Conservation (phyloP, 1,284 basidiomycete species). For the Trametes versicolor region DNA sequence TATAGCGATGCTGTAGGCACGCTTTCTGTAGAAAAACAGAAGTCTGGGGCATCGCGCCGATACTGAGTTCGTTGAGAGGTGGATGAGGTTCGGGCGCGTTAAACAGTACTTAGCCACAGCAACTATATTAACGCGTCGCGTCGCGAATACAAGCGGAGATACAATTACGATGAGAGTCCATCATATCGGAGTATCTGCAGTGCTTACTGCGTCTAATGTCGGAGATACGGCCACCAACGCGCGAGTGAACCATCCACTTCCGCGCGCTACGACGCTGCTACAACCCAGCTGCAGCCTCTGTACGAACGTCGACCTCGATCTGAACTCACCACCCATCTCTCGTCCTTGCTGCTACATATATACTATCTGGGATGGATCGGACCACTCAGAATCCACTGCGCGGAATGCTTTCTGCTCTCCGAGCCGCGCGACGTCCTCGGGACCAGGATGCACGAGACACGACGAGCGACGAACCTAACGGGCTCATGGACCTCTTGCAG, state of each 20-base stretch:
- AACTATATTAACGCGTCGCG: conserved; percentile 24
- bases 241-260: too few relatives aligned
- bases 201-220: too few relatives aligned
- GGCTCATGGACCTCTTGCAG: conserved; percentile 17
- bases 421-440: conserved; percentile 1
- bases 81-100: background rate
- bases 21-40: conserved; percentile 67
- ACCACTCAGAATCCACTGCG: background rate
- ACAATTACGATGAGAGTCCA: background rate
- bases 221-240: too few relatives aligned
- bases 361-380: background rate
- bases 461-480: conserved; percentile 2
- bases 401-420: conserved; percentile 18
- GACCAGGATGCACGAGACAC: background rate
- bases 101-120: too few relatives aligned
- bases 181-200: too few relatives aligned
- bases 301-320: background rate
- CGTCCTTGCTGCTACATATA: background rate
- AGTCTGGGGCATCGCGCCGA: conserved; percentile 17
- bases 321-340: background rate
- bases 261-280: too few relatives aligned
- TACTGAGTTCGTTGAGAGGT: background rate
- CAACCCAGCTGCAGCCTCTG: too few relatives aligned
- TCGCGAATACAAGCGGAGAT: conserved; percentile 16
- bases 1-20: conserved; percentile 80